Evolutionary conservation across 257 asterid species (phyloP), one percentile per base, ranked within the genome.

Genomic region (Solanum chilense): DNA sequence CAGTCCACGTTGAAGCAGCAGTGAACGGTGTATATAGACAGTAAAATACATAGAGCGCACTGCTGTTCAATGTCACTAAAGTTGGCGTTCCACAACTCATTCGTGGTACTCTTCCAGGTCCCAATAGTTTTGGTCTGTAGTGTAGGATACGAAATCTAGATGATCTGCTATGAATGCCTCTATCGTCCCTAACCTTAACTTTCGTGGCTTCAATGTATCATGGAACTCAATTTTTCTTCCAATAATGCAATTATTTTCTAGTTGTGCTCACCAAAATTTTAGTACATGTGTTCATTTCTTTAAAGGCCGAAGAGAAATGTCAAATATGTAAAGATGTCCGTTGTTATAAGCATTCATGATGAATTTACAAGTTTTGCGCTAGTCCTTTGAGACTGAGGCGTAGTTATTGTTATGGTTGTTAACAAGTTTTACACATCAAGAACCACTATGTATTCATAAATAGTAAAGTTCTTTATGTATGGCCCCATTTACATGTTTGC

Each of bases 1-100:
- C 83, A 0, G 90, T 84, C 58, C 93, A 87, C 85, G 91, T 85
- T 76, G 93, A 93, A 89, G 85, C 91, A 56, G 92, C 86, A 5
- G 84, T 56, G 21, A 92, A 89, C 21, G 87, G 90, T 58, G 89
- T 87, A 70, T 87, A 70, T 92, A 86, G 87, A 84, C 21, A n/a
- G 78, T 25, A 77, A 74, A 85, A 70, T 52, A 10, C 33, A 76
- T 62, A 78, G 25, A 45, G 25, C 7, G 69, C 18, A 49, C 47
- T 68, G 68, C 86, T 81, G 9, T 62, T 45, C 68, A 9, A 87
- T 66, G 27, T 84, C 68, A 42, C 70, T 5, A 71, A 68, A 31
- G 47, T 68, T 73, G 84, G 56, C 62, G 47, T 45, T 71, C 41
- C 25, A 31, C 49, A 85, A 71, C 83, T 69, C 52, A 71, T 70